phyloP scores from a whole-genome alignment of 2,329 filamentous ascomycete genomes.

The Paramyrothecium roridum region DNA sequence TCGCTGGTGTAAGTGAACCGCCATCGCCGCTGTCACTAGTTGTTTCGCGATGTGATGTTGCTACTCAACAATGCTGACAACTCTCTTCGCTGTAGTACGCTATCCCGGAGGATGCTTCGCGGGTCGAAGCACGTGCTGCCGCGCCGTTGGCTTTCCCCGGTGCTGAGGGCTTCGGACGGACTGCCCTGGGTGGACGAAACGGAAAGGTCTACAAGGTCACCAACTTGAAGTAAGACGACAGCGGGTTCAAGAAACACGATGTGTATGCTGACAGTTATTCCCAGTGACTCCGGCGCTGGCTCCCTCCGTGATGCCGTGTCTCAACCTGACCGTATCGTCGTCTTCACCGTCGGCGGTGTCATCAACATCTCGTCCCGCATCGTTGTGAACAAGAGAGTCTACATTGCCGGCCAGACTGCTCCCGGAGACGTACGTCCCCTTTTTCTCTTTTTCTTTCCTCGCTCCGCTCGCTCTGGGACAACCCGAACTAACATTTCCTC shows the following conservation, averaged over 20 bases:
- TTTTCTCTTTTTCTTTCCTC: conserved; percentile 5
- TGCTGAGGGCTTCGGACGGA: conserved; percentile 46
- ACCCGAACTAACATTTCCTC: neutral
- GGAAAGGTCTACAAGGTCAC: conserved; percentile 46
- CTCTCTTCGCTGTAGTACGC: neutral
- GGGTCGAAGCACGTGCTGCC: neutral
- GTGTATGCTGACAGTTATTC: neutral
- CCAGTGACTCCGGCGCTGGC: conserved; percentile 40
- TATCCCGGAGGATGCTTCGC: neutral
- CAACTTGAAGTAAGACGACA: conserved; percentile 32
- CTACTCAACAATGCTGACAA: neutral
- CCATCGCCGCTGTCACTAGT: too few species aligned
- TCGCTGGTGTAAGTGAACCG: neutral
- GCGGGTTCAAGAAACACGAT: neutral
- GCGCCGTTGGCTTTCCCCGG: conserved; percentile 38
- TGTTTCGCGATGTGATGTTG: neutral
- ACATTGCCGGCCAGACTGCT: conserved; percentile 48
- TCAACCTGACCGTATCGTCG: conserved; percentile 42
- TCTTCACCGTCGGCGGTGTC: conserved; percentile 46
- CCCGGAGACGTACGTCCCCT: conserved; percentile 36
- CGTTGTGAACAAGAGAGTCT: conserved; percentile 42
- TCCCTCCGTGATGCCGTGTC: conserved; percentile 50
- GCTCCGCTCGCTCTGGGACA: neutral
- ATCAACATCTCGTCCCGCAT: conserved; percentile 44
- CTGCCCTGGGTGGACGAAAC: conserved; percentile 41